Evolutionary conservation across 1,284 basidiomycete species (phyloP), one percentile per base, ranked within the genome.

Genomic region (Waitea zeae): DNA sequence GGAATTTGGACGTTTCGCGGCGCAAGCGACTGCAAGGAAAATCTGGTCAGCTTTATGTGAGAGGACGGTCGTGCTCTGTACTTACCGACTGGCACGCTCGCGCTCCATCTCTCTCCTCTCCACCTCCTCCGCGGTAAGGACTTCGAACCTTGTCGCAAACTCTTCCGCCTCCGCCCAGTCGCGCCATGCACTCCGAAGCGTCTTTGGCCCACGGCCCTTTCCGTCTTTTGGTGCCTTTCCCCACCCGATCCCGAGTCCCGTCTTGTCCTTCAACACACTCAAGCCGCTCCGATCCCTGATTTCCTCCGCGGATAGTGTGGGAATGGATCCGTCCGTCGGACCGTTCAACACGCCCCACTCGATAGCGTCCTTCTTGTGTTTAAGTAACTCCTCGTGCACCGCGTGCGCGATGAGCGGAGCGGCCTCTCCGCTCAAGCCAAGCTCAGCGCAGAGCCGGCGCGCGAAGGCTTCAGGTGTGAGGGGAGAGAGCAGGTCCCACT

Each of bases 401-500:
- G 93, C 90, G 50, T 92, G 86, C 2, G 93, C 73, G 40, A 98
- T 75, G 31, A 97, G 67, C 3, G 90, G 84, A 9, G 78, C 54
- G 0, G 90, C 87, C 51, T 95, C 89, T 18, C 87, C 84, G 0
- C 79, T 67, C 1, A 98, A 66, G 2, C 89, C 90, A 5, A 97
- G 70, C 45, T 98, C 93, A 24, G 67, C 55, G 47, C 83, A 89
- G 33, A 96, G 78, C 38, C 72, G 74, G 24, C 60, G 56, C 0
- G 93, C 75, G 48, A 97, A 98, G 1, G 62, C 63, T 49, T 93
- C 81, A 0, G 93, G 93, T 0, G 90, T 92, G 12, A 97, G 70
- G 0, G 81, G 69, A 0, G 92, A 96, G 20, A 88, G 72, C 5
- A 98, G 67, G 54, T 98, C 93, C 95, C 95, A 98, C 57, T 98